A percentile compares a stretch with the other conserved stretches of the same genome.
Conservation (phyloP, 805 yeast genomes). For the Teunomyces lycoperdinae region DNA sequence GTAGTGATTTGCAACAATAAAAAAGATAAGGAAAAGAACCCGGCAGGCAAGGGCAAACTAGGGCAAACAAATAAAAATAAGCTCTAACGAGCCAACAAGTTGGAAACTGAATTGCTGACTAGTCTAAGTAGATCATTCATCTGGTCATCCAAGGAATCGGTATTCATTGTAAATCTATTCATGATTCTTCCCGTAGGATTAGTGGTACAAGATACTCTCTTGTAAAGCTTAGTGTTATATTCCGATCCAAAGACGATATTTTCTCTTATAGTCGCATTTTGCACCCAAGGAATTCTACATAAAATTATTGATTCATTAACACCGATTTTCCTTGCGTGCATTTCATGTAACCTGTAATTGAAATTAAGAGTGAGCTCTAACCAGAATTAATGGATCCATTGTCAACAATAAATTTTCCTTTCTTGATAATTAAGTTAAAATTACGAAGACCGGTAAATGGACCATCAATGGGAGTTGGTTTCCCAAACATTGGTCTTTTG, state of each 20-base stretch:
- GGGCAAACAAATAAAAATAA: slow-evolving; percentile 68
- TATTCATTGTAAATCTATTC: slow-evolving; percentile 84
- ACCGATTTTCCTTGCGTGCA: slow-evolving; percentile 18
- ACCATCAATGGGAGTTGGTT: not conserved
- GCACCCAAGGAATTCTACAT: slow-evolving; percentile 39
- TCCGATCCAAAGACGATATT: slow-evolving; percentile 34
- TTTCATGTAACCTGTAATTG: slow-evolving; percentile 35
- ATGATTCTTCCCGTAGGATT: slow-evolving; percentile 86
- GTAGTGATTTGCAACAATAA: slow-evolving; percentile 50
- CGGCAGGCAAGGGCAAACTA: slow-evolving; percentile 70
- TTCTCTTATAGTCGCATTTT: slow-evolving; percentile 32
- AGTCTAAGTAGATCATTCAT: slow-evolving; percentile 65
- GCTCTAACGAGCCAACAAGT: slow-evolving; percentile 58
- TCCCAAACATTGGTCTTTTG: not conserved
- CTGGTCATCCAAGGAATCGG: slow-evolving; percentile 80
- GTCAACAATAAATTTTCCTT: slow-evolving; percentile 35
- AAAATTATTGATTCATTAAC: slow-evolving; percentile 26
- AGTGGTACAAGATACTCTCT: slow-evolving; percentile 62
- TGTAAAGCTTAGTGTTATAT: too few relatives aligned
- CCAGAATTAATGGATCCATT: slow-evolving; percentile 40
- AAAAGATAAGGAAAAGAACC: slow-evolving; percentile 44
- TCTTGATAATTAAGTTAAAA: slow-evolving; percentile 22
- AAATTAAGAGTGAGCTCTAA: slow-evolving; percentile 35
- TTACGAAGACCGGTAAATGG: slow-evolving; percentile 15
- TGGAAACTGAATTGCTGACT: slow-evolving; percentile 49